A percentile compares a stretch with the other conserved stretches of the same genome.
Evolutionary conservation across 2,329 filamentous ascomycete genomes (phyloP).

Genomic region (Pyricularia sp.): DNA sequence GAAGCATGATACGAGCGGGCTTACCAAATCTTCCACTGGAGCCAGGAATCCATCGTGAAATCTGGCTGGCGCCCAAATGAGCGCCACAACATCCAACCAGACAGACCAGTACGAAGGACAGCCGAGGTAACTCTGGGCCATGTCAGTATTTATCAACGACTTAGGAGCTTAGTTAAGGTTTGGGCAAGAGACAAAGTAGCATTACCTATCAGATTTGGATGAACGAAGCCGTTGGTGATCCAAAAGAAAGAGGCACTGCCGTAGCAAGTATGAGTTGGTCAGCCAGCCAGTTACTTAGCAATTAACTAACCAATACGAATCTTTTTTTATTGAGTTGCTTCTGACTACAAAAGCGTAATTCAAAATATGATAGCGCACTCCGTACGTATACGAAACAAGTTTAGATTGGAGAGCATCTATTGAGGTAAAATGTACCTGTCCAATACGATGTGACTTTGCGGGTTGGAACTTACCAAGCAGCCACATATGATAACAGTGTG

Average conservation of each 20-base stretch:
- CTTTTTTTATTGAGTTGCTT: not conserved
- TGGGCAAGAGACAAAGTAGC: not conserved
- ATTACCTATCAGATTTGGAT: conserved; percentile 35
- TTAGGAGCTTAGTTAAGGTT: not conserved
- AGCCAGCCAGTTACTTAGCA: not conserved
- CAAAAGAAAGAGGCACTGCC: conserved; percentile 29
- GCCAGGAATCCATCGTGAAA: conserved; percentile 32
- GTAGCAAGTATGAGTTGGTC: not conserved
- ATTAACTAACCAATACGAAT: not conserved
- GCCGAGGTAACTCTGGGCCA: conserved; percentile 30
- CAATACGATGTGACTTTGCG: conserved; percentile 7
- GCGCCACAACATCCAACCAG: conserved; percentile 29
- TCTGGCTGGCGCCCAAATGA: conserved; percentile 24
- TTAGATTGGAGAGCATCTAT: not conserved
- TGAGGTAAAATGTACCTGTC: not conserved
- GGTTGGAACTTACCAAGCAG: conserved; percentile 17
- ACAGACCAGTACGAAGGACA: conserved; percentile 34
- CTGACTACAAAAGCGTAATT: not conserved
- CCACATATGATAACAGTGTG: not conserved
- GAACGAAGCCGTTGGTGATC: conserved; percentile 30
- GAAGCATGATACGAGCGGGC: not conserved
- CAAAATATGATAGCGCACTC: not conserved
- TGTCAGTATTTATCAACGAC: not conserved
- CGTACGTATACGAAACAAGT: not conserved
- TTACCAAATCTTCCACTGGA: conserved; percentile 32